Evolutionary conservation across 306 rosid genomes (phyloP).

Genomic region (Fragaria vesca): DNA sequence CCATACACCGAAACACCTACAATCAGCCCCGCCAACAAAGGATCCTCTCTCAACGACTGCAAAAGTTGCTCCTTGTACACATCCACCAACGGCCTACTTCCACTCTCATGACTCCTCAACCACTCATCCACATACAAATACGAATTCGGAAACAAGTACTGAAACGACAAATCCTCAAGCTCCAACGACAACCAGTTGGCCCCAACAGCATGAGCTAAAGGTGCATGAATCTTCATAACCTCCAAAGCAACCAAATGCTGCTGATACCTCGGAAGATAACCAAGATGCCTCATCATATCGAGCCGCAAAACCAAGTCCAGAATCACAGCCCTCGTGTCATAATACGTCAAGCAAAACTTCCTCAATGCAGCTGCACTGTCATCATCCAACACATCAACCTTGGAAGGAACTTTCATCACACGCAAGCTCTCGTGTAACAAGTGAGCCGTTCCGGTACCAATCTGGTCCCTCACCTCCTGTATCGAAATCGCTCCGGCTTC

Average conservation of each 20-base stretch:
- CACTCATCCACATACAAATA: slow-evolving; percentile 73
- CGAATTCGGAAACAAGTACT: slow-evolving; percentile 74
- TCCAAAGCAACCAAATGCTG: slow-evolving; percentile 73
- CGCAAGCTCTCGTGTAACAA: slow-evolving; percentile 76
- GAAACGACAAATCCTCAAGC: slow-evolving; percentile 83
- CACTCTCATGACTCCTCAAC: slow-evolving; percentile 64
- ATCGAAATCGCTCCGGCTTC: slow-evolving; percentile 53
- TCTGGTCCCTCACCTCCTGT: slow-evolving; percentile 43
- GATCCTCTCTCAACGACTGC: slow-evolving; percentile 45
- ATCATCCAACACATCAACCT: slow-evolving; percentile 60
- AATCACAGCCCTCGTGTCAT: slow-evolving; percentile 80
- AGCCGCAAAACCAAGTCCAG: slow-evolving; percentile 71
- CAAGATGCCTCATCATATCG: slow-evolving; percentile 72
- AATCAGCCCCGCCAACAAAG: slow-evolving; percentile 44
- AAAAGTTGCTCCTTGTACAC: slow-evolving; percentile 54
- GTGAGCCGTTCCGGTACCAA: slow-evolving; percentile 69
- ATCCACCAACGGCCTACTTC: slow-evolving; percentile 56
- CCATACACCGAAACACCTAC: slow-evolving; percentile 58
- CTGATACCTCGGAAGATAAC: slow-evolving; percentile 66
- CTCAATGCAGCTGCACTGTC: slow-evolving; percentile 67
- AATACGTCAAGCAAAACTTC: slow-evolving; percentile 74
- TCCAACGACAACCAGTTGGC: slow-evolving; percentile 61
- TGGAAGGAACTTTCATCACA: slow-evolving; percentile 45
- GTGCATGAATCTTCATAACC: slow-evolving; percentile 77
- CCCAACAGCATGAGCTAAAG: slow-evolving; percentile 86